Percentiles rank a stretch among this genome's conserved stretches.
Conservation (phyloP, 768 basidiomycete genomes). For the Podaxis carcinomalis region DNA sequence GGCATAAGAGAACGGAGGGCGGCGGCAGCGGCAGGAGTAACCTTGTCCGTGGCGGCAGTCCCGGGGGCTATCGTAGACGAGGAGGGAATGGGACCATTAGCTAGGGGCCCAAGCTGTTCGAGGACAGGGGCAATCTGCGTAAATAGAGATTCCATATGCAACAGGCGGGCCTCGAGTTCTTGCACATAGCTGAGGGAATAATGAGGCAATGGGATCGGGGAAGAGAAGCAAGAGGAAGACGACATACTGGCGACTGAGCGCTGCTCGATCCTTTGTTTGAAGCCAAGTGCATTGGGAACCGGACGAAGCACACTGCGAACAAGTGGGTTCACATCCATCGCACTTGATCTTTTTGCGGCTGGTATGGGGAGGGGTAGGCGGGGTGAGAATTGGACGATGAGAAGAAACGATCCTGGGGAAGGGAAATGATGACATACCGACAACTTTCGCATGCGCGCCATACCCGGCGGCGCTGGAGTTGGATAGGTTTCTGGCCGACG, state of each 20-base stretch:
- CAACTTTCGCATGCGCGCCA: conserved; percentile 91
- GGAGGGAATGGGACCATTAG: conserved; percentile 34
- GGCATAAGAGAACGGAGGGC: conserved; percentile 32
- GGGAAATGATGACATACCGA: conserved; percentile 48
- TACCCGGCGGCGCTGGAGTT: conserved; percentile 74
- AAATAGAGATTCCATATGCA: conserved; percentile 88
- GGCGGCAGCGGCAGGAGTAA: conserved; percentile 29
- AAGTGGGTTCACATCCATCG: conserved; percentile 83
- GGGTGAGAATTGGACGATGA: conserved; percentile 11
- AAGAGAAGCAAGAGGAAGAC: neutral
- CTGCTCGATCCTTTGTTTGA: conserved; percentile 88
- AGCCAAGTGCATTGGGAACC: conserved; percentile 83
- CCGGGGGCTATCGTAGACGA: conserved; percentile 27
- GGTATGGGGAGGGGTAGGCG: conserved; percentile 15
- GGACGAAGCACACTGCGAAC: conserved; percentile 73
- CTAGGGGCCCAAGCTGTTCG: conserved; percentile 61
- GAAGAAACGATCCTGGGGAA: conserved; percentile 13
- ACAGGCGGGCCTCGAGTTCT: conserved; percentile 81
- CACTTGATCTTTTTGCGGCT: conserved; percentile 94
- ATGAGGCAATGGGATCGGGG: conserved; percentile 11
- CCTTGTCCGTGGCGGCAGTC: conserved; percentile 29
- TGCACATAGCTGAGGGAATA: conserved; percentile 69
- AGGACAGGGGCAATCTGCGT: conserved; percentile 76
- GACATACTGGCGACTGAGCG: conserved; percentile 83
- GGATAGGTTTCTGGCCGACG: conserved; percentile 62